Conservation (phyloP, 495 filamentous ascomycete genomes). For the Podospora sp. region DNA sequence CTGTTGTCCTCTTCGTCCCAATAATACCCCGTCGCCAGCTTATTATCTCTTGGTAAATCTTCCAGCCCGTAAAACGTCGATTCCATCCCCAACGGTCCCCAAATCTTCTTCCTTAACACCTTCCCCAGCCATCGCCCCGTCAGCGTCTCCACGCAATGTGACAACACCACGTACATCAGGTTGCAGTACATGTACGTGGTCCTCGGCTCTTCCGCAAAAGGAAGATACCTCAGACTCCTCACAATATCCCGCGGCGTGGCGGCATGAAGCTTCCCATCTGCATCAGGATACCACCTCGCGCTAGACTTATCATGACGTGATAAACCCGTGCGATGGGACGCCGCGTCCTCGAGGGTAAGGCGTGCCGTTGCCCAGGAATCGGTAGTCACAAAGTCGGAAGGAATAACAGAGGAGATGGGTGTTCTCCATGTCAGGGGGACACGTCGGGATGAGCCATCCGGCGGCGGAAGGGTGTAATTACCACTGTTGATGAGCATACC, state of each 20-base stretch:
- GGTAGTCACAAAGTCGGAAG: slow-evolving; percentile 55
- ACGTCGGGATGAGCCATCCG: neutral
- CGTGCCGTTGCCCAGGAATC: slow-evolving; percentile 50
- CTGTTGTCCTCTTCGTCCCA: slow-evolving; percentile 27
- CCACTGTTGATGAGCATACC: slow-evolving; percentile 51
- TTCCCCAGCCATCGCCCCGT: slow-evolving; percentile 48
- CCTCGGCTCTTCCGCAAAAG: slow-evolving; percentile 42
- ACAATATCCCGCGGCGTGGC: slow-evolving; percentile 33
- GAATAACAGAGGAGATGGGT: slow-evolving; percentile 51
- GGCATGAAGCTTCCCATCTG: neutral
- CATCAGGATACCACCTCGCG: neutral
- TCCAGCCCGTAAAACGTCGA: slow-evolving; percentile 51
- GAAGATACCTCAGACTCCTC: slow-evolving; percentile 48
- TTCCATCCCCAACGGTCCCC: slow-evolving; percentile 53
- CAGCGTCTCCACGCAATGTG: slow-evolving; percentile 47
- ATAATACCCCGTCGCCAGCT: slow-evolving; percentile 36
- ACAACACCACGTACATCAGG: slow-evolving; percentile 51
- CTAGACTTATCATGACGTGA: slow-evolving; percentile 45
- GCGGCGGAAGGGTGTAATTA: slow-evolving; percentile 17
- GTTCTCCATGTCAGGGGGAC: slow-evolving; percentile 50
- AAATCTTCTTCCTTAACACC: slow-evolving; percentile 47
- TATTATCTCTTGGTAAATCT: slow-evolving; percentile 27
- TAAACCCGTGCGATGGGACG: slow-evolving; percentile 55
- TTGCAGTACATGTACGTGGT: slow-evolving; percentile 56
- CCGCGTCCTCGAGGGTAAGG: slow-evolving; percentile 54